Evolutionary conservation across 257 asterid species (phyloP), one percentile per base, ranked within the genome.

Genomic region (Euphrasia confusa): DNA sequence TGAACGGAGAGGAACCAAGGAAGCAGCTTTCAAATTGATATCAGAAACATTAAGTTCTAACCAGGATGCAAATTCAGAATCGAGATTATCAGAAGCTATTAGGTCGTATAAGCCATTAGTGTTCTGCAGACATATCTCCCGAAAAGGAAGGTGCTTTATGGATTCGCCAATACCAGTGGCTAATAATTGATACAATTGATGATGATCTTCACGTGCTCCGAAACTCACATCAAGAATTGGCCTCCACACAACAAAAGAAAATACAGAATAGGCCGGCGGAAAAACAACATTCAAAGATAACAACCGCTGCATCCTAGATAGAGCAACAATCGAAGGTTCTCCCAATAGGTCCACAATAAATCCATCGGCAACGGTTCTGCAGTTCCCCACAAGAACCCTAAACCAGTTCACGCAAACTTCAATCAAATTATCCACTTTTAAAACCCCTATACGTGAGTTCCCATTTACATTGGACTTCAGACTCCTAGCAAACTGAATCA

Each of bases 371-470:
- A 83, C 83, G 3, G 90, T 83, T 74, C 89, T 76, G 73, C 94
- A 87, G 66, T 87, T 87, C 28, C 96, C 94, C 39, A 87, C 87
- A 67, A 87, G 86, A 65, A 87, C 96, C 72, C 96, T 79, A 72
- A 84, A 87, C 96, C 94, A 84, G 75, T 81, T 87, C 42, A 77
- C 71, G 8, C 94, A 87, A 66, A 85, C 83, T 72, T 87, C 95
- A 74, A 78, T 77, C 70, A 65, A 65, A 74, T 61, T 83, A 67
- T 87, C 96, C 73, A 65, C 78, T 75, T 79, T 87, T 61, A 64
- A 56, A 57, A 54, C 66, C 71, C 89, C 90, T 61, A 72, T 50
- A 1, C 94, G 94, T 68, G 85, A 76, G 79, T 76, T 85, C 15
- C 96, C 96, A 64, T 87, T 87, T 66, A 83, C 71, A 73, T 76